These are phyloP conservation scores for Fusarium protoensiforme DNA, from an alignment of 2,329 filamentous ascomycete genomes.

Conservation along the genomic window DNA sequence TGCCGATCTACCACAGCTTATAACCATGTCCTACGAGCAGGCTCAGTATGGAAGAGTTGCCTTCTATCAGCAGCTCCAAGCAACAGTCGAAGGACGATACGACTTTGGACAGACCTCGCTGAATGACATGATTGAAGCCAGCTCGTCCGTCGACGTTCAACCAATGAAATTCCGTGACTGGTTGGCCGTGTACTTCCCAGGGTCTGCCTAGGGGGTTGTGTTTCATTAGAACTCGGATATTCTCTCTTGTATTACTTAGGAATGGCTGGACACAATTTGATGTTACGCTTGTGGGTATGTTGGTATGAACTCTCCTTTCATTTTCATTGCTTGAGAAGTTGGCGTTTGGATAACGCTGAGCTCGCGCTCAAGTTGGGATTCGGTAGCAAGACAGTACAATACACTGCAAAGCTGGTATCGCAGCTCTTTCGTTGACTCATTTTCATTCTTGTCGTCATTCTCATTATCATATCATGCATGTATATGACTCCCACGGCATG, in stretches of 20 bases:
- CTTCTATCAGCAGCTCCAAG: slow-evolving; percentile 71
- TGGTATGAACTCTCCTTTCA: not conserved
- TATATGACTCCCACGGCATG: not conserved
- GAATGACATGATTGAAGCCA: slow-evolving; percentile 59
- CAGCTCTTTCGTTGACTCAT: slow-evolving; percentile 1
- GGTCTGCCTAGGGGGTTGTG: not conserved
- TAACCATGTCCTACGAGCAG: slow-evolving; percentile 56
- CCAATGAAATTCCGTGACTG: slow-evolving; percentile 65
- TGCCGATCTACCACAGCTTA: slow-evolving; percentile 53
- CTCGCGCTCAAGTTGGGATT: slow-evolving; percentile 7
- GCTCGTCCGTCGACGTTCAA: slow-evolving; percentile 53
- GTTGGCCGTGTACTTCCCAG: slow-evolving; percentile 49
- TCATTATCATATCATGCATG: not conserved
- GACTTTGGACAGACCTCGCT: slow-evolving; percentile 71
- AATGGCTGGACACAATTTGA: not conserved
- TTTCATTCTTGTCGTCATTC: not conserved
- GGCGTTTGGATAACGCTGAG: not conserved
- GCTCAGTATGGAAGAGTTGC: slow-evolving; percentile 61
- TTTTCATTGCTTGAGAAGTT: not conserved
- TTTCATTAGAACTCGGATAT: not conserved
- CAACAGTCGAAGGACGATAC: slow-evolving; percentile 75
- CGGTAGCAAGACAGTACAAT: not conserved
- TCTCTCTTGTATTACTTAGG: not conserved
- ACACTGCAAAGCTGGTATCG: slow-evolving; percentile 7
- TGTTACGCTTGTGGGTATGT: not conserved